Conservation (phyloP, 345 rosid species). For the Salix arbutifolia region DNA sequence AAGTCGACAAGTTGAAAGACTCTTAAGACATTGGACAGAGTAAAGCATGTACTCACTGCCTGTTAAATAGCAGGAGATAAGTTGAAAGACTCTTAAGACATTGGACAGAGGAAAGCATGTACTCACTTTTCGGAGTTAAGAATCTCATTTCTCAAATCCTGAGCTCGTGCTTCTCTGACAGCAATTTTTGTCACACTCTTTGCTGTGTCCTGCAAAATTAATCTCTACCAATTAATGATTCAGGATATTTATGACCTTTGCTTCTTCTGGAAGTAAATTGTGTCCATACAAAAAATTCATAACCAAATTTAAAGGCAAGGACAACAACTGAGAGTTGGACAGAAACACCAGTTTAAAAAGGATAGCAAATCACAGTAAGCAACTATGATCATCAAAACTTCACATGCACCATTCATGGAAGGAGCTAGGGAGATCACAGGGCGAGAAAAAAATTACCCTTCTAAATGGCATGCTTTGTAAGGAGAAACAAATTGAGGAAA, state of each 20-base stretch:
- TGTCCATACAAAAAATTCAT: not conserved
- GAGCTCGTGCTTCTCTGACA: slow-evolving; percentile 81
- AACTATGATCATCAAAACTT: not conserved
- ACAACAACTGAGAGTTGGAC: not conserved
- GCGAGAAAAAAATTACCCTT: too few species aligned
- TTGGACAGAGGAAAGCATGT: not conserved
- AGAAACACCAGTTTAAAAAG: not conserved
- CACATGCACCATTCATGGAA: not conserved
- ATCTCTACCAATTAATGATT: not conserved
- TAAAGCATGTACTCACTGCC: slow-evolving; percentile 47
- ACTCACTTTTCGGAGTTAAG: slow-evolving; percentile 91
- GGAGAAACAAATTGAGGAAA: not conserved
- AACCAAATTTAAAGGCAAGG: not conserved
- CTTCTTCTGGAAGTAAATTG: slow-evolving; percentile 2
- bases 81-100: not conserved
- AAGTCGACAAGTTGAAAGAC: not conserved
- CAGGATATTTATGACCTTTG: not conserved
- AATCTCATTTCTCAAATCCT: slow-evolving; percentile 82
- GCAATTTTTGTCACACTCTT: slow-evolving; percentile 87
- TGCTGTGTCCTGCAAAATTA: slow-evolving; percentile 67
- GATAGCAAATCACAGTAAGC: not conserved
- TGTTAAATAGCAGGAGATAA: not conserved
- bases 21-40: not conserved
- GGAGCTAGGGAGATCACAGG: not conserved
- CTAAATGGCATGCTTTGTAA: not conserved